A percentile compares a stretch with the other conserved stretches of the same genome.
These are phyloP conservation scores for Candida taoyuanica DNA, from an alignment of 805 yeast species.

Conservation along the genomic window DNA sequence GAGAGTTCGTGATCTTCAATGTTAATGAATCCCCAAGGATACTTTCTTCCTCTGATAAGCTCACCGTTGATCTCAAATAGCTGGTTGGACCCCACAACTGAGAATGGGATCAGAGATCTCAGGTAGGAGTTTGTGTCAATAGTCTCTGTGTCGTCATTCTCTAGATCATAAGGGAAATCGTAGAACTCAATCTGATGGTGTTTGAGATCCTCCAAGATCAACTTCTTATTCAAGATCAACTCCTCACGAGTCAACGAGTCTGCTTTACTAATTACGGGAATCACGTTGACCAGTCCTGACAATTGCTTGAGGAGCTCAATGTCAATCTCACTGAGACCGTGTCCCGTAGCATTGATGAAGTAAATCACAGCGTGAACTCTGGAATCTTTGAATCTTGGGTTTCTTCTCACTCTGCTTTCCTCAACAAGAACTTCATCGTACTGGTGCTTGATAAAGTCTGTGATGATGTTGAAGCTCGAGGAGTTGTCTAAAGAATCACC, in stretches of 20 bases:
- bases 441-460: conserved; percentile 77
- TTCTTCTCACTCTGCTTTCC: conserved; percentile 76
- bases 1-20: conserved; percentile 69
- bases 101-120: conserved; percentile 61
- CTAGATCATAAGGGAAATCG: conserved; percentile 62
- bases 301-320: conserved; percentile 73
- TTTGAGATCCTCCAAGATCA: conserved; percentile 73
- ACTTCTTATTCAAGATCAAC: conserved; percentile 63
- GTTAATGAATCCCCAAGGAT: conserved; percentile 57
- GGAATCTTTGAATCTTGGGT: conserved; percentile 81
- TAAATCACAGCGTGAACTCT: conserved; percentile 74
- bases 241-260: conserved; percentile 83
- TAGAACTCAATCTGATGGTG: conserved; percentile 66
- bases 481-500: conserved; percentile 71
- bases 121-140: conserved; percentile 61
- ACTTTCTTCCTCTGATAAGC: conserved; percentile 44
- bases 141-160: conserved; percentile 54
- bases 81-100: conserved; percentile 66
- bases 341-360: conserved; percentile 81
- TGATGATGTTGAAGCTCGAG: conserved; percentile 59
- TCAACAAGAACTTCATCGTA: conserved; percentile 79
- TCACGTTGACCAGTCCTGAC: conserved; percentile 75
- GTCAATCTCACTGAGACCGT: conserved; percentile 73
- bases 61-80: conserved; percentile 45
- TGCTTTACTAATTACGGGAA: conserved; percentile 82